Conservation (phyloP, 1,139 yeast species). For the Yamadazyma mexicana region DNA sequence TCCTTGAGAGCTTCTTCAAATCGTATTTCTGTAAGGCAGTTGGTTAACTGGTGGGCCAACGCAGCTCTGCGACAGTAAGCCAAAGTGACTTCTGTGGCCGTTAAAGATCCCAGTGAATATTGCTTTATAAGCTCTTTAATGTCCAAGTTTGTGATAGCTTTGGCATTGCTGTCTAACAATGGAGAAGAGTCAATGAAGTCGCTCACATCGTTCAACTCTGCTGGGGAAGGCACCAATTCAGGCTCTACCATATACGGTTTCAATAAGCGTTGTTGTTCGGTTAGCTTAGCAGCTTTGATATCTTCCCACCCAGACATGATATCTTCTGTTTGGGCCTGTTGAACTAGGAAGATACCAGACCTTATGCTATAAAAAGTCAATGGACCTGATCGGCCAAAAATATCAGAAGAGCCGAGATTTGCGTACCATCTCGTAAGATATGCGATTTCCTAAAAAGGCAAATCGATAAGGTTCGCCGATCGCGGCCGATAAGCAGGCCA, state of each 20-base stretch:
- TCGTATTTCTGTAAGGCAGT: slow-evolving; percentile 31
- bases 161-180: slow-evolving; percentile 22
- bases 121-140: slow-evolving; percentile 4
- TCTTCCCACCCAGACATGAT: slow-evolving; percentile 8
- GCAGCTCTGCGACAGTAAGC: slow-evolving; percentile 52
- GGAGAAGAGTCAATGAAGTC: slow-evolving; percentile 43
- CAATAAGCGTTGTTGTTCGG: slow-evolving; percentile 8
- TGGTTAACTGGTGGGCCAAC: slow-evolving; percentile 33
- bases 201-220: slow-evolving; percentile 29
- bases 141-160: slow-evolving; percentile 27
- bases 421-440: too few species aligned
- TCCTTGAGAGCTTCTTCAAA: slow-evolving; percentile 32
- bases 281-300: slow-evolving; percentile 9
- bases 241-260: slow-evolving; percentile 6
- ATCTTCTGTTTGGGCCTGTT: too few species aligned
- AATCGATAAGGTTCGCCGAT: too few species aligned
- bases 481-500: too few species aligned
- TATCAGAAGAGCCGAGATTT: too few species aligned
- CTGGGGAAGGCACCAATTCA: slow-evolving; percentile 21
- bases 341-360: too few species aligned
- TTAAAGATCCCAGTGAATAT: slow-evolving; percentile 20
- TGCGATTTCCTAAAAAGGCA: too few species aligned
- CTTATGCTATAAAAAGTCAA: too few species aligned
- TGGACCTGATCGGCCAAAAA: too few species aligned
- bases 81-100: slow-evolving; percentile 43